Evolutionary conservation across 2,329 filamentous ascomycete genomes (phyloP).

Genomic region (Cryphonectria carpinicola): DNA sequence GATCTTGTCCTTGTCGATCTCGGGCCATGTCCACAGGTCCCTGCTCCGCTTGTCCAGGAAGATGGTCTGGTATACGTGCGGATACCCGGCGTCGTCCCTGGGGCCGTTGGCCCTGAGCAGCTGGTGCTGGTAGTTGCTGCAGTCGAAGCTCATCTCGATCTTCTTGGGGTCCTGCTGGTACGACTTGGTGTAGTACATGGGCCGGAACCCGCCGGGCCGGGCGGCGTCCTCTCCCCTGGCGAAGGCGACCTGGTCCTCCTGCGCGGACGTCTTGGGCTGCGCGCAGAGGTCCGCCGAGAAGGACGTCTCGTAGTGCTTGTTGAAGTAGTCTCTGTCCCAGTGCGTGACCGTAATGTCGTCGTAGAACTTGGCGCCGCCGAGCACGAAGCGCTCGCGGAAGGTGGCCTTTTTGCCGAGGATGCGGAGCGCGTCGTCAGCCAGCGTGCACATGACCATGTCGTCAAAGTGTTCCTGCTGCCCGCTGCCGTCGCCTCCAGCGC

Average conservation of each 20-base stretch:
- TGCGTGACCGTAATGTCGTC: constrained; percentile 75
- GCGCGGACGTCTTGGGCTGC: constrained; percentile 46
- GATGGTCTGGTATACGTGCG: constrained; percentile 73
- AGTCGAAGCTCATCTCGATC: constrained; percentile 75
- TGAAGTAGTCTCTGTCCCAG: constrained; percentile 66
- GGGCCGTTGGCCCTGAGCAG: constrained; percentile 52
- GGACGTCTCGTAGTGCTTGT: constrained; percentile 67
- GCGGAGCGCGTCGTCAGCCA: constrained; percentile 49
- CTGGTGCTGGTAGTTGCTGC: constrained; percentile 75
- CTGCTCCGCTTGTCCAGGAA: constrained; percentile 63
- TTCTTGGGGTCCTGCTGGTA: constrained; percentile 60
- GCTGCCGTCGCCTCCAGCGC: constrained; percentile 57
- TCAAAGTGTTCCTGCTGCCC: constrained; percentile 59
- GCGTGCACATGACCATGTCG: constrained; percentile 67
- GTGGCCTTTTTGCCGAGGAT: constrained; percentile 62
- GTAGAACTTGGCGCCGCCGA: constrained; percentile 71
- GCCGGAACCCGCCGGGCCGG: constrained; percentile 61
- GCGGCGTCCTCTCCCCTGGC: constrained; percentile 51
- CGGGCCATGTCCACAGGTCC: constrained; percentile 61
- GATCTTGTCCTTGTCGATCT: constrained; percentile 63
- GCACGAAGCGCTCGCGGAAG: constrained; percentile 66
- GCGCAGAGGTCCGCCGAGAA: constrained; percentile 57
- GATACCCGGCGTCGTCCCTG: constrained; percentile 39
- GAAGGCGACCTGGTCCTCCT: constrained; percentile 45
- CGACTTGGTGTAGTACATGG: constrained; percentile 69